Base-by-base conservation (phyloP, 208 protist genomes). In the Acanthamoeba quina region DNA sequence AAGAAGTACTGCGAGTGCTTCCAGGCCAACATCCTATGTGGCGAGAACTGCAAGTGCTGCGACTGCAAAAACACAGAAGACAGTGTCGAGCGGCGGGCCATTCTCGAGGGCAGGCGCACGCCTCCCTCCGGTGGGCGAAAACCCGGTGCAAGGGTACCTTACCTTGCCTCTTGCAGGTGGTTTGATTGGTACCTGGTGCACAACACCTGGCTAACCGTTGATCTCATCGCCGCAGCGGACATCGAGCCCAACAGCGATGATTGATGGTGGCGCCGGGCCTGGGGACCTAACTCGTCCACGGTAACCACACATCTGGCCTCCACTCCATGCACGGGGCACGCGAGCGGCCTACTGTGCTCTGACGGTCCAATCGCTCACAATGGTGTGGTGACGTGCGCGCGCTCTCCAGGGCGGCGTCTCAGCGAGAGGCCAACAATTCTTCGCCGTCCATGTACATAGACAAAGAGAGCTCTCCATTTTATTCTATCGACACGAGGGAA, bases 1-100 rank as follows among this genome's bases (percentile, higher is more conserved):
- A 97, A 97, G 82, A 96, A 96, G 58, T 97, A 97, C 91, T 97
- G 96, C 90, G 96, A 97, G 92, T 97, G 96, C 95, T 97, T 95
- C 68, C 96, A 97, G 85, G 95, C 96, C 15, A 88, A 96, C 76
- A 91, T 97, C 26, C 56, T 74, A n/a, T 97, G 96, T 90, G 68
- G 41, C 58, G 96, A 97, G 21, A 95, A 96, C 62, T 97, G 96
- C 90, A 95, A 96, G 62, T 97, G 96, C 88, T 58, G 68, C n/a
- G 93, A 96, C 68, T 97, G 96, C 78, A 96, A 95, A 70, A 97
- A 97, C 93, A 62, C 29, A 0, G 44, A 60, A 34, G 89, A 93
- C 52, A 93, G 89, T 34, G n/a, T 64, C 13, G 89, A 93, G 70
- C 54, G 89, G 49, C n/a, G 89, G 5, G 47, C 89, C 70, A 62